Evolutionary conservation across 768 basidiomycete species (phyloP).

Genomic region (Termitomyces sp.): DNA sequence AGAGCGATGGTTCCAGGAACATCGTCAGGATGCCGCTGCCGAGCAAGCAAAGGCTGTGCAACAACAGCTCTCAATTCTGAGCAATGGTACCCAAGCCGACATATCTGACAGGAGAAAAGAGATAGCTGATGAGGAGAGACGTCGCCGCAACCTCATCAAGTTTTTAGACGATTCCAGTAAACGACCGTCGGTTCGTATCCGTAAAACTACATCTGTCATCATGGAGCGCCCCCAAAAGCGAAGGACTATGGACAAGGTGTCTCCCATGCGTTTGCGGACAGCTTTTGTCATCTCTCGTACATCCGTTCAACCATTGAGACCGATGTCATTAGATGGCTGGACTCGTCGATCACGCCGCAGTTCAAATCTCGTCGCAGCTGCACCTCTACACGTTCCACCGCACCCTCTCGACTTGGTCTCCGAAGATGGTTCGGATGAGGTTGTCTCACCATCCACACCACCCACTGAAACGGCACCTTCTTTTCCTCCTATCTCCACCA

Average conservation of each 20-base stretch:
- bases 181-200: conserved; percentile 21
- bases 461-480: conserved; percentile 2
- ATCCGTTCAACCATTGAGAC: conserved; percentile 6
- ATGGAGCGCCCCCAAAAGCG: conserved; percentile 25
- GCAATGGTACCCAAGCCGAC: conserved; percentile 10
- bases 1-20: conserved; percentile 48
- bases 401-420: conserved; percentile 1
- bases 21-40: conserved; percentile 28
- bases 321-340: conserved; percentile 12
- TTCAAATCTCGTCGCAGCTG: neutral
- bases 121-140: conserved; percentile 21
- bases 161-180: conserved; percentile 32
- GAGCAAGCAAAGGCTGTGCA: conserved; percentile 29
- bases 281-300: conserved; percentile 13
- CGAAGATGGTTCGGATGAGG: conserved; percentile 5
- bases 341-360: conserved; percentile 1
- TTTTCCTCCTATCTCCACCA: neutral
- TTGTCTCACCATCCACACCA: neutral
- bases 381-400: neutral
- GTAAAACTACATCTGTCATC: conserved; percentile 20
- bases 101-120: conserved; percentile 4
- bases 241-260: conserved; percentile 28
- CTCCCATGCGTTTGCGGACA: conserved; percentile 27
- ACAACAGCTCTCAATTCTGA: conserved; percentile 27
- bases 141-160: conserved; percentile 27